Conservation (phyloP, 2,329 filamentous ascomycete genomes). For the Sporothrix sp. region DNA sequence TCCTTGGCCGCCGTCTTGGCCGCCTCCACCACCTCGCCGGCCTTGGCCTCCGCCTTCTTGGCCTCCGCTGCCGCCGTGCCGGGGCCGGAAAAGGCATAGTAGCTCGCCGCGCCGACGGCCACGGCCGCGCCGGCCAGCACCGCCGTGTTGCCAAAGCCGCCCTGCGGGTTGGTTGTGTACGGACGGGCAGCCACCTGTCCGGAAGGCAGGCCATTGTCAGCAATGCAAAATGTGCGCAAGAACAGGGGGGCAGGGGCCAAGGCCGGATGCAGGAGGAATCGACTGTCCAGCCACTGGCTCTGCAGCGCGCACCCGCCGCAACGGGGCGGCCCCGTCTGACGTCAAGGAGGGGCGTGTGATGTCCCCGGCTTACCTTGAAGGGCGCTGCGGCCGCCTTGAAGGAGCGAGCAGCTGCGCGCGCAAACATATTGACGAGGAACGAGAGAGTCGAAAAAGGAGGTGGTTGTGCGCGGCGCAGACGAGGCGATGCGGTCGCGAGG, state of each 20-base stretch:
- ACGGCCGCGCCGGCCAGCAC: constrained; percentile 51
- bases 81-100: constrained; percentile 43
- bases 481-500: not conserved
- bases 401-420: constrained; percentile 53
- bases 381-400: constrained; percentile 52
- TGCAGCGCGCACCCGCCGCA: not conserved
- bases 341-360: too few species aligned
- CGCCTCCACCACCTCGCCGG: constrained; percentile 22
- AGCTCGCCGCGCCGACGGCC: constrained; percentile 45
- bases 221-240: not conserved
- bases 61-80: constrained; percentile 22
- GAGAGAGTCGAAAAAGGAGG: not conserved
- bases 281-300: too few species aligned
- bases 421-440: constrained; percentile 46
- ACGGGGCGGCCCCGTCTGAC: too few species aligned
- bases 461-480: not conserved
- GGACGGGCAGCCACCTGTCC: constrained; percentile 40
- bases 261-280: not conserved
- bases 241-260: not conserved
- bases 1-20: constrained; percentile 27
- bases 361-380: constrained; percentile 52
- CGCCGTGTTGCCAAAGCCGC: constrained; percentile 41
- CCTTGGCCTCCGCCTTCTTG: constrained; percentile 47
- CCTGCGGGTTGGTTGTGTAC: constrained; percentile 55
- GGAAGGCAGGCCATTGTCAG: constrained; percentile 25